These are phyloP conservation scores for Tetrapyrgos nigripes DNA, from an alignment of 1,284 basidiomycete genomes.

Conservation along the genomic window DNA sequence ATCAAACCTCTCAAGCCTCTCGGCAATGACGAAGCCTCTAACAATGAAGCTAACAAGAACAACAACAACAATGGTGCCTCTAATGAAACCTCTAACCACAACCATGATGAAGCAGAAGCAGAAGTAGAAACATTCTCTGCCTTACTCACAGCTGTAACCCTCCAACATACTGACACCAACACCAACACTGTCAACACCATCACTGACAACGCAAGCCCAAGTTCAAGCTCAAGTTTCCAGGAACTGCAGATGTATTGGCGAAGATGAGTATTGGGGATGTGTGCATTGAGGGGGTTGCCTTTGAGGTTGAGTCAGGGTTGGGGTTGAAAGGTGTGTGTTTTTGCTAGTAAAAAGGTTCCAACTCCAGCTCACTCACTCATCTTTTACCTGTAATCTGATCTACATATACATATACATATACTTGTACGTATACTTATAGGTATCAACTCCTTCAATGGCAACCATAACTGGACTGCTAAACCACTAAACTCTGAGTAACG, in stretches of 20 bases:
- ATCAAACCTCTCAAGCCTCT: no score
- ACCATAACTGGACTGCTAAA: no score
- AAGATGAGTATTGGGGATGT: slow-evolving; percentile 73
- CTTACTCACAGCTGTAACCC: slow-evolving; percentile 67
- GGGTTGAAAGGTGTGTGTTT: slow-evolving; percentile 57
- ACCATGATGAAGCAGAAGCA: no score
- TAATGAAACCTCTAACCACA: no score
- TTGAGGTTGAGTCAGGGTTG: slow-evolving; percentile 66
- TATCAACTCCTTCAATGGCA: slow-evolving; percentile 60
- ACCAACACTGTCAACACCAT: no score
- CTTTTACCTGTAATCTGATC: not conserved
- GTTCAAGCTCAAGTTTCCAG: slow-evolving; percentile 63
- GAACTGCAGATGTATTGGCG: slow-evolving; percentile 66
- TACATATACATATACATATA: not conserved
- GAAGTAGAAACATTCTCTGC: slow-evolving; percentile 63
- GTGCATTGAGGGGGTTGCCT: slow-evolving; percentile 68
- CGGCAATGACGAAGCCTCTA: slow-evolving; percentile 56
- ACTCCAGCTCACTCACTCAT: no score
- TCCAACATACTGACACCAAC: slow-evolving; percentile 47
- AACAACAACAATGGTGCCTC: no score
- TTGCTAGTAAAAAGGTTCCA: no score
- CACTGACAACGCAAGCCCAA: no score
- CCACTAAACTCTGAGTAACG: slow-evolving; percentile 53
- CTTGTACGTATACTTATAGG: no score
- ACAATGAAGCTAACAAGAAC: no score